A percentile compares a stretch with the other conserved stretches of the same genome.
Conservation (phyloP, 345 rosid genomes). For the Eucalyptus polybractea region DNA sequence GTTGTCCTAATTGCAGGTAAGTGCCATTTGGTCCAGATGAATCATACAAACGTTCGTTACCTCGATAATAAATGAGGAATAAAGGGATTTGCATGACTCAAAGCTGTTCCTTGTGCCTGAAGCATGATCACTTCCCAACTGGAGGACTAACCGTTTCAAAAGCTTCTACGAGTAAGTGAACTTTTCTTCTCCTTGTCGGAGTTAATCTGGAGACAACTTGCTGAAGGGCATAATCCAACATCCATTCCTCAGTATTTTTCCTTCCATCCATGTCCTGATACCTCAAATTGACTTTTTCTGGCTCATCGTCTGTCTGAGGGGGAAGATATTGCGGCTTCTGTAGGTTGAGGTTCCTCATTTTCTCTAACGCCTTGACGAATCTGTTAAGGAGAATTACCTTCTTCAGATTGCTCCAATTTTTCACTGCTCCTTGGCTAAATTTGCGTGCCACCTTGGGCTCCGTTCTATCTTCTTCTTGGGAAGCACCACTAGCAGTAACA, state of each 20-base stretch:
- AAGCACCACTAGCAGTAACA: neutral
- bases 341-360: constrained; percentile 43
- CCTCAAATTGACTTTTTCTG: constrained; percentile 61
- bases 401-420: constrained; percentile 75
- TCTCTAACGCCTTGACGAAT: constrained; percentile 74
- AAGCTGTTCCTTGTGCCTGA: neutral
- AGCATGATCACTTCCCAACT: constrained; percentile 3
- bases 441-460: constrained; percentile 1
- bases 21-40: neutral
- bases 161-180: constrained; percentile 73
- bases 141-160: constrained; percentile 69
- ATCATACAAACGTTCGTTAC: neutral
- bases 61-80: neutral
- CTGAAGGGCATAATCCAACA: constrained; percentile 80
- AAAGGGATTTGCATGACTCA: constrained; percentile 1
- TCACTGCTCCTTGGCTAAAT: constrained; percentile 13
- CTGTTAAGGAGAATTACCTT: constrained; percentile 52
- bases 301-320: constrained; percentile 17
- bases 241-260: constrained; percentile 75
- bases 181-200: constrained; percentile 75
- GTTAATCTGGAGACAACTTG: constrained; percentile 67
- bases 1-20: neutral
- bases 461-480: neutral
- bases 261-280: constrained; percentile 48
- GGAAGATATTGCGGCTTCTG: constrained; percentile 34